Conservation (phyloP, 805 yeast species). For the Candida tibetensis region DNA sequence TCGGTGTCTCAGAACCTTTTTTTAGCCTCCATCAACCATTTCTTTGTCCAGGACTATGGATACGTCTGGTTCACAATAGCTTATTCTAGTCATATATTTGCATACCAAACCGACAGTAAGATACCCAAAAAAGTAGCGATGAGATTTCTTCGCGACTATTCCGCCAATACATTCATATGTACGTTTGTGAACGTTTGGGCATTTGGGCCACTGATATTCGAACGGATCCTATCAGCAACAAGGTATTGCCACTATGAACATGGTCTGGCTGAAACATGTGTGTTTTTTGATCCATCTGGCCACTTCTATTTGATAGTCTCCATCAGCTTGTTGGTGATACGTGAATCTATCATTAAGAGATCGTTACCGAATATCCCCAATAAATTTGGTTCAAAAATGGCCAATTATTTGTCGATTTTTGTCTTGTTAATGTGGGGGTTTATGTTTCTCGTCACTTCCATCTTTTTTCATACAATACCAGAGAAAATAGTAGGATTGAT, state of each 20-base stretch:
- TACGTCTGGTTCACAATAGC: slow-evolving; percentile 27
- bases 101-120: slow-evolving; percentile 5
- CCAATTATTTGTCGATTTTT: slow-evolving; percentile 7
- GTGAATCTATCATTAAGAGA: slow-evolving; percentile 1
- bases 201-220: slow-evolving; percentile 34
- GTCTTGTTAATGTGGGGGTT: slow-evolving; percentile 35
- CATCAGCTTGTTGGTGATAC: slow-evolving; percentile 36
- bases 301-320: slow-evolving; percentile 48
- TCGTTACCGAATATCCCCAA: neutral
- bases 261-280: slow-evolving; percentile 9
- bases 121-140: slow-evolving; percentile 5
- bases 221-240: slow-evolving; percentile 22
- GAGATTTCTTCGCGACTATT: slow-evolving; percentile 9
- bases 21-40: slow-evolving; percentile 16
- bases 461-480: slow-evolving; percentile 48
- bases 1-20: slow-evolving; percentile 12
- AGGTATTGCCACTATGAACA: too few species aligned
- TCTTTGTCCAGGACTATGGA: slow-evolving; percentile 27
- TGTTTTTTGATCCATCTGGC: slow-evolving; percentile 50
- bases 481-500: slow-evolving; percentile 46
- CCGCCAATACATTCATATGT: slow-evolving; percentile 10
- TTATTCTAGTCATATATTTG: slow-evolving; percentile 13
- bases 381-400: neutral
- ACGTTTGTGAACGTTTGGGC: slow-evolving; percentile 25
- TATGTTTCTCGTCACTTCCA: slow-evolving; percentile 42